These are phyloP conservation scores for Lycium ferocissimum DNA, from an alignment of 257 asterid genomes.

Conservation along the genomic window DNA sequence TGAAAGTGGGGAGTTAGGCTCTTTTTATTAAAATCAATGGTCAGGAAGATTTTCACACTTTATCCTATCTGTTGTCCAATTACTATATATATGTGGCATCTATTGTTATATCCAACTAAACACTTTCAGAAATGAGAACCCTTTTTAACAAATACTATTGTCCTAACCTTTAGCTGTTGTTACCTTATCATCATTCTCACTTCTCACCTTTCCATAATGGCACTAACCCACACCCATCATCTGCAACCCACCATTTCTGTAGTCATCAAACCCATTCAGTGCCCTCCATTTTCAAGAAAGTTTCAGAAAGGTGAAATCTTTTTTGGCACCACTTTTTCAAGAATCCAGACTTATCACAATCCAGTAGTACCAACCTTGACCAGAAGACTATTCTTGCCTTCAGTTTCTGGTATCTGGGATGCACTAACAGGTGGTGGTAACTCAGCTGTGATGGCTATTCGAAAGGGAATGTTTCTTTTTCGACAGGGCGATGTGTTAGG, in stretches of 20 bases:
- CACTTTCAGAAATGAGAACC: not conserved
- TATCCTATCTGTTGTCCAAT: no score
- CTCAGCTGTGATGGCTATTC: conserved; percentile 64
- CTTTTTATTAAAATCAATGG: not conserved
- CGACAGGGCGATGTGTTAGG: conserved; percentile 93
- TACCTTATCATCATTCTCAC: conserved; percentile 12
- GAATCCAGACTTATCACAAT: conserved; percentile 36
- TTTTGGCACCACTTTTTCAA: conserved; percentile 33
- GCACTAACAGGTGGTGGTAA: conserved; percentile 80
- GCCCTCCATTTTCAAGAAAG: not conserved
- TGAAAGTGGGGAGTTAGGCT: not conserved
- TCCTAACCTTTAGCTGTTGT: not conserved
- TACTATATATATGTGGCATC: not conserved
- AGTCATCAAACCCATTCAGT: not conserved
- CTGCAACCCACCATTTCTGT: conserved; percentile 28
- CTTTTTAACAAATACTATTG: not conserved
- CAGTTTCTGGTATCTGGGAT: conserved; percentile 79
- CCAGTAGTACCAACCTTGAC: conserved; percentile 42
- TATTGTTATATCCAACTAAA: not conserved
- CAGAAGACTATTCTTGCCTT: conserved; percentile 60
- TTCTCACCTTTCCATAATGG: conserved; percentile 49
- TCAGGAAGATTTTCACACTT: not conserved
- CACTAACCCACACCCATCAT: conserved; percentile 39
- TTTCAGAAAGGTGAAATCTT: not conserved
- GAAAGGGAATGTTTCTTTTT: conserved; percentile 88